A percentile compares a stretch with the other conserved stretches of the same genome.
phyloP scores from a whole-genome alignment of 2,329 filamentous ascomycete species.

The Fusarium sp. region DNA sequence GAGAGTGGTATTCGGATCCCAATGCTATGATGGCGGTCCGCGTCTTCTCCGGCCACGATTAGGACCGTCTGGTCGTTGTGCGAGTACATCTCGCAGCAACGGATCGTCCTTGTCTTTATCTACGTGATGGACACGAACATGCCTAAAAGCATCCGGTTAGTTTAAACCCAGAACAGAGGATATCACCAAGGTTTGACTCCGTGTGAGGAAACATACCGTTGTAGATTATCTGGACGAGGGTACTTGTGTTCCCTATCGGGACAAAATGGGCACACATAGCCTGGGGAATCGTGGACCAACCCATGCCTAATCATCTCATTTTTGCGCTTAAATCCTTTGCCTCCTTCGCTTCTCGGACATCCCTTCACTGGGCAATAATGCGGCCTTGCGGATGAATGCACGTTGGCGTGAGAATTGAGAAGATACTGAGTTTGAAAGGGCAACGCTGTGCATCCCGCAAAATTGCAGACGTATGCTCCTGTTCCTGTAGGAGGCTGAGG shows the following conservation, averaged over 20 bases:
- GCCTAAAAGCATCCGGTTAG: constrained; percentile 62
- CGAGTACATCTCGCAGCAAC: constrained; percentile 81
- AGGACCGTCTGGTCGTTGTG: constrained; percentile 86
- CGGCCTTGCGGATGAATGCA: constrained; percentile 72
- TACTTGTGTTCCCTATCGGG: constrained; percentile 94
- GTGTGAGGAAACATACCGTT: constrained; percentile 69
- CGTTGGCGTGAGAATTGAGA: constrained; percentile 82
- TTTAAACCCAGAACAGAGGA: background rate
- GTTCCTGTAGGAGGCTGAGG: constrained; percentile 60
- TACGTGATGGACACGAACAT: constrained; percentile 90
- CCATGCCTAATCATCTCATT: constrained; percentile 82
- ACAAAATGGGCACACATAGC: constrained; percentile 96
- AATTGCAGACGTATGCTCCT: constrained; percentile 64
- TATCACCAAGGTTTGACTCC: background rate
- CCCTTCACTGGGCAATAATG: constrained; percentile 73
- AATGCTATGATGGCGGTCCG: constrained; percentile 52
- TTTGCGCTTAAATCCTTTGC: constrained; percentile 77
- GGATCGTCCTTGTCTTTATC: constrained; percentile 93
- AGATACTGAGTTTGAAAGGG: constrained; percentile 83
- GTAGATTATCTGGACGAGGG: constrained; percentile 93
- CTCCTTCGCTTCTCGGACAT: constrained; percentile 71
- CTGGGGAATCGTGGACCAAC: constrained; percentile 91
- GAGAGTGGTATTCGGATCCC: background rate
- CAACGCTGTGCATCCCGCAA: constrained; percentile 72
- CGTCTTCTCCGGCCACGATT: constrained; percentile 82